Evolutionary conservation across 2,329 filamentous ascomycete genomes (phyloP), one percentile per base, ranked within the genome.

Genomic region (Ophiocordyceps robertsii): DNA sequence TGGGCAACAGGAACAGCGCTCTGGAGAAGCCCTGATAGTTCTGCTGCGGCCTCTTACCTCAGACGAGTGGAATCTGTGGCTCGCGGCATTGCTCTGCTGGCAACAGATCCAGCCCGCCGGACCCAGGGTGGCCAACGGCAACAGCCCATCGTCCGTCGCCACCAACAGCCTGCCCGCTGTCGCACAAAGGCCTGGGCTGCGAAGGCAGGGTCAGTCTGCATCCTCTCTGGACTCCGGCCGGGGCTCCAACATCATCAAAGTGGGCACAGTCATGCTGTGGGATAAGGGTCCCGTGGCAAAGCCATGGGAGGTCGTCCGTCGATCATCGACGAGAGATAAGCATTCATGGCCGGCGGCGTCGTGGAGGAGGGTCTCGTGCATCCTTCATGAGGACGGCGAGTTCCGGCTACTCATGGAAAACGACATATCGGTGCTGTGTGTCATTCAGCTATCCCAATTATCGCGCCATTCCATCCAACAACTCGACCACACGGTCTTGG

Each of bases 311-410:
- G 72, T 80, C 43, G 67, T 75, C 40, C 72, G 69, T 51, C 64
- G 72, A 4, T 68, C 75, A 3, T 79, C 76, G 2, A 75, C 74
- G 1, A 65, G 72, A 45, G 74, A 80, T 54, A 53, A 73, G 21
- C 66, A 69, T 27, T 70, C 72, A 12, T 69, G 72, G 13, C 61
- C 68, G 1, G 64, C 63, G n/a, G 70, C 70, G 4, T 74, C 82
- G 11, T 96, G 92, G 92, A 78, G 84, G 53, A 77, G 77, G 49
- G 87, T 96, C 4, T 95, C 88, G 29, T 95, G 89, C 60, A 93
- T 92, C 16, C 69, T 98, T 21, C 85, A 94, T 51, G 92, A 96
- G 56, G 95, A 95, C 53, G 92, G 92, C 44, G 86, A 93, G 56
- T 82, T 98, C 57, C 94, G 90, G 55, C 73, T 98, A 11, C 82